A percentile compares a stretch with the other conserved stretches of the same genome.
Evolutionary conservation across 768 basidiomycete genomes (phyloP).

Genomic region (Cystobasidium ongulense): DNA sequence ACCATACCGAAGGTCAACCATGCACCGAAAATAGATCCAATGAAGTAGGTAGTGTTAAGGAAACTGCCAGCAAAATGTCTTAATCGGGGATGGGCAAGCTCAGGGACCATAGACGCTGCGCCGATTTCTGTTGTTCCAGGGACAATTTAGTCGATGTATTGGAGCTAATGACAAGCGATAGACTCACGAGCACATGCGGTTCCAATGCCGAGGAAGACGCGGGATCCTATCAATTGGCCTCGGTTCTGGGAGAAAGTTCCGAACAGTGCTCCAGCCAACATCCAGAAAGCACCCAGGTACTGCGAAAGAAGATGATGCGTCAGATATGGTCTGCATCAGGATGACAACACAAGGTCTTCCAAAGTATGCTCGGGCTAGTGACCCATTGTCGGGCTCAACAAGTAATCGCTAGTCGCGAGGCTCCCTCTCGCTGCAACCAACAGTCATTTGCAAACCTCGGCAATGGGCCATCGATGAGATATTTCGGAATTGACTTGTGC

Average conservation of each 20-base stretch:
- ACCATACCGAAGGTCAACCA: constrained; percentile 27
- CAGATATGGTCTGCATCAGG: not conserved
- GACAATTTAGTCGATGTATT: not conserved
- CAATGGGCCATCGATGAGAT: too few species aligned
- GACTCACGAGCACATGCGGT: not conserved
- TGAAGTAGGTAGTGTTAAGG: constrained; percentile 10
- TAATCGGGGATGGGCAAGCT: constrained; percentile 18
- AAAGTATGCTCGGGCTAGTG: too few species aligned
- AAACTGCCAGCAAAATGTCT: constrained; percentile 10
- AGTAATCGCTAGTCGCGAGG: too few species aligned
- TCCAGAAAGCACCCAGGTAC: constrained; percentile 21
- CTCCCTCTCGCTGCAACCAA: too few species aligned
- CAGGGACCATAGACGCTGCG: constrained; percentile 1
- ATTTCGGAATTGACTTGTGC: too few species aligned
- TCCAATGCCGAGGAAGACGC: constrained; percentile 8
- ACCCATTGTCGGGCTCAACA: too few species aligned
- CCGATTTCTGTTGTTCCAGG: not conserved
- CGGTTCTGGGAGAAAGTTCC: not conserved
- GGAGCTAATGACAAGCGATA: not conserved
- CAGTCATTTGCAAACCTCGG: too few species aligned
- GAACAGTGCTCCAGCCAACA: constrained; percentile 10
- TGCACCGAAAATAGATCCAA: constrained; percentile 13
- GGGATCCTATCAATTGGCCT: constrained; percentile 11
- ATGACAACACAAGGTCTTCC: too few species aligned
- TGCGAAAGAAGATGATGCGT: not conserved